phyloP scores from a whole-genome alignment of 495 filamentous ascomycete species.

The Podospora didyma region DNA sequence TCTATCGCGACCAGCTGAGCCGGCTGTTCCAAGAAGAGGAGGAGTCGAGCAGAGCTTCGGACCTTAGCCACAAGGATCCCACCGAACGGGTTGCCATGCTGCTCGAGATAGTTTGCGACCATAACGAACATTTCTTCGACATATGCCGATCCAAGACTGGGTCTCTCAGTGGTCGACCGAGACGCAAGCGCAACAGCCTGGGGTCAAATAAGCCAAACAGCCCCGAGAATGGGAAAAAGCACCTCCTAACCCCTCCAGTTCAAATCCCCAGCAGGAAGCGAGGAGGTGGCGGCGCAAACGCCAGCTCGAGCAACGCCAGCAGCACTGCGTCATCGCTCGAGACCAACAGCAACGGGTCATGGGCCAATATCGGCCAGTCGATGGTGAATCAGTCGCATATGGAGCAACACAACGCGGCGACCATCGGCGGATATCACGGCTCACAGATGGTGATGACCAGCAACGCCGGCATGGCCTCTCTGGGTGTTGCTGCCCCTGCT shows the following conservation, averaged over 20 bases:
- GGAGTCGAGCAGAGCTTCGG: not conserved
- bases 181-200: constrained; percentile 2
- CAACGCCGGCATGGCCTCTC: not conserved
- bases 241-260: not conserved
- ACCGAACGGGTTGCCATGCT: constrained; percentile 2
- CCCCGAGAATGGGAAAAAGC: not conserved
- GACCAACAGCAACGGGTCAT: constrained; percentile 9
- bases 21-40: constrained; percentile 1
- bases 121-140: constrained; percentile 5
- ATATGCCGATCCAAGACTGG: not conserved
- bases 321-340: constrained; percentile 10
- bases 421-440: not conserved
- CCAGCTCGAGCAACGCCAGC: constrained; percentile 4
- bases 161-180: not conserved
- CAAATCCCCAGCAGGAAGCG: constrained; percentile 2
- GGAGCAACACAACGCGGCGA: not conserved
- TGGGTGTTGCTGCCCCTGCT: too few species aligned
- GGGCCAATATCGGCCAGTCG: constrained; percentile 4
- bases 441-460: not conserved
- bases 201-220: not conserved
- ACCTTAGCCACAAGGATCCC: not conserved
- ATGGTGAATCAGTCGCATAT: not conserved
- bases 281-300: not conserved
- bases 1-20: not conserved
- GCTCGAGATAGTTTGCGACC: constrained; percentile 1